A percentile compares a stretch with the other conserved stretches of the same genome.
These are phyloP conservation scores for Xylaria sp. DNA, from an alignment of 2,329 filamentous ascomycete species.

Conservation along the genomic window DNA sequence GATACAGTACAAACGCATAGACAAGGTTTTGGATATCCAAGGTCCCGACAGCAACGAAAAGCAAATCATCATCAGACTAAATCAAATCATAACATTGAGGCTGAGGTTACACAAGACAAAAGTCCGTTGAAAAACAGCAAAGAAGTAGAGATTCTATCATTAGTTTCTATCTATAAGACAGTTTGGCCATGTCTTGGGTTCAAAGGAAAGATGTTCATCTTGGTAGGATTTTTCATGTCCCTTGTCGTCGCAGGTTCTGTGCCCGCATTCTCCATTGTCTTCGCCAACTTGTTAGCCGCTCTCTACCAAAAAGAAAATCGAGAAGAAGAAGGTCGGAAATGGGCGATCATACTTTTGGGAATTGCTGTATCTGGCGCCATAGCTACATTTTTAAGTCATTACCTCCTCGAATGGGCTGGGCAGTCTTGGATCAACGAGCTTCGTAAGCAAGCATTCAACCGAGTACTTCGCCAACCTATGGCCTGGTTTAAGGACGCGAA, in stretches of 20 bases:
- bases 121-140: neutral
- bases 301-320: constrained; percentile 70
- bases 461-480: constrained; percentile 79
- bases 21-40: constrained; percentile 19
- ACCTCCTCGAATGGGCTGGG: constrained; percentile 75
- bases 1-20: constrained; percentile 39
- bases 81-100: neutral
- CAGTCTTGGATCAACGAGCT: constrained; percentile 82
- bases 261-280: constrained; percentile 79
- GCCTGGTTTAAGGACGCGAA: constrained; percentile 79
- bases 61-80: neutral
- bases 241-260: constrained; percentile 73
- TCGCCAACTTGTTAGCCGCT: constrained; percentile 76
- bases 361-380: constrained; percentile 75
- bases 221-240: constrained; percentile 70
- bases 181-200: constrained; percentile 74
- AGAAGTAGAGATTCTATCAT: constrained; percentile 42
- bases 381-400: constrained; percentile 74
- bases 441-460: constrained; percentile 73
- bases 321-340: constrained; percentile 65
- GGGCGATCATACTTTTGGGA: constrained; percentile 75
- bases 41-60: constrained; percentile 4
- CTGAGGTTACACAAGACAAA: neutral
- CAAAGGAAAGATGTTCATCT: constrained; percentile 64
- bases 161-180: constrained; percentile 71